Evolutionary conservation across 805 yeast species (phyloP).

Genomic region (Ogataea pignaliae): DNA sequence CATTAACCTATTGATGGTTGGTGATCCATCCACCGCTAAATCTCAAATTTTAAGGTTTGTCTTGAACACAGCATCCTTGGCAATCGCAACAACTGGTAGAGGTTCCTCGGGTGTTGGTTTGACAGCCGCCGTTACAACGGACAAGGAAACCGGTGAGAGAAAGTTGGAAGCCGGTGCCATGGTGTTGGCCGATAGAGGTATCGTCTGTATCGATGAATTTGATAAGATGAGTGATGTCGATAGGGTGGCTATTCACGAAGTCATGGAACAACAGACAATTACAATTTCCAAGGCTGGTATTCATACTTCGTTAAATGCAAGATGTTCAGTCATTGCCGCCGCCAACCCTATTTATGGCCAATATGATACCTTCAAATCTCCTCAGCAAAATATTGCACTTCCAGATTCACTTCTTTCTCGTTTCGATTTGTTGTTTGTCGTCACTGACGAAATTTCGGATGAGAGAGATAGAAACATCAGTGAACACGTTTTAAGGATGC

Average conservation of each 20-base stretch:
- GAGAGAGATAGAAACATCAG: slow-evolving; percentile 80
- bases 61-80: slow-evolving; percentile 88
- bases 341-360: slow-evolving; percentile 98
- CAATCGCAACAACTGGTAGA: slow-evolving; percentile 97
- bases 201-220: slow-evolving; percentile 97
- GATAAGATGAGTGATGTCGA: slow-evolving; percentile 97
- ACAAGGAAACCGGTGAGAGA: slow-evolving; percentile 95
- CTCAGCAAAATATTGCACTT: slow-evolving; percentile 92
- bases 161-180: slow-evolving; percentile 98
- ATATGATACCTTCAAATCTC: slow-evolving; percentile 92
- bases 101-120: slow-evolving; percentile 99
- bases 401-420: slow-evolving; percentile 96
- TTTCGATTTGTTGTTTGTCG: slow-evolving; percentile 91
- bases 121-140: slow-evolving; percentile 96
- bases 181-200: slow-evolving; percentile 96
- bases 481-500: slow-evolving; percentile 93
- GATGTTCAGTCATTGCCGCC: slow-evolving; percentile 96
- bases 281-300: slow-evolving; percentile 98
- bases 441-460: slow-evolving; percentile 90
- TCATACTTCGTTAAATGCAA: slow-evolving; percentile 91
- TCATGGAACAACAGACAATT: slow-evolving; percentile 99
- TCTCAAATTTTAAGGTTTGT: slow-evolving; percentile 94
- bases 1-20: slow-evolving; percentile 92
- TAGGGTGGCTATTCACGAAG: slow-evolving; percentile 98
- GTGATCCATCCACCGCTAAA: slow-evolving; percentile 98